These are phyloP conservation scores for Striga asiatica DNA, from an alignment of 257 asterid species.

Conservation along the genomic window DNA sequence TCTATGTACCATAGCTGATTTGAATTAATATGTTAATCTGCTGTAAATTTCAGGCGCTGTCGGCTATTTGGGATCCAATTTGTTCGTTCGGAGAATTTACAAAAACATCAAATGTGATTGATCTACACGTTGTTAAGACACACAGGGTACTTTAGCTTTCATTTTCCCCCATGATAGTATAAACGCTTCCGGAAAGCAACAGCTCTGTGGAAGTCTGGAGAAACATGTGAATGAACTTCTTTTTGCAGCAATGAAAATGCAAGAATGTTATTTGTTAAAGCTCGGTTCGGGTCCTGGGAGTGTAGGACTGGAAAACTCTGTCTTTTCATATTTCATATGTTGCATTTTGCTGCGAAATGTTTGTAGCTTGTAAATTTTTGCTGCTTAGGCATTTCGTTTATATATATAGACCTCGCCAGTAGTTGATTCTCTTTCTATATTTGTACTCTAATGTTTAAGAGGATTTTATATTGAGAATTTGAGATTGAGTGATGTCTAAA, in stretches of 20 bases:
- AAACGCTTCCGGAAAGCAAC: background rate
- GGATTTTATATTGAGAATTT: background rate
- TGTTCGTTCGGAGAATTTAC: no score
- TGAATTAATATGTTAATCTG: no score
- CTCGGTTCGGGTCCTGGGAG: slow-evolving; percentile 5
- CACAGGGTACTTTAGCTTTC: slow-evolving; percentile 1
- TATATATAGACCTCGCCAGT: slow-evolving; percentile 2
- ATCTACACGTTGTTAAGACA: background rate
- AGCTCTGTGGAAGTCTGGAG: background rate
- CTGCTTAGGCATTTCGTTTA: slow-evolving; percentile 20
- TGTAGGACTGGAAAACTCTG: background rate
- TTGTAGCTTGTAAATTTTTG: slow-evolving; percentile 34
- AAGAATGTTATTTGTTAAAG: background rate
- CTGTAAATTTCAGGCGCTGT: no score
- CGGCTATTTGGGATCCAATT: no score
- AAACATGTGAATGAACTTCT: background rate
- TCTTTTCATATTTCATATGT: slow-evolving; percentile 4
- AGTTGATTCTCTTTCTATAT: slow-evolving; percentile 11
- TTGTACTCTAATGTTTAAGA: no score
- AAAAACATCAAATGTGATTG: slow-evolving; percentile 88
- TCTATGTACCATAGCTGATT: no score
- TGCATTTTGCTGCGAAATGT: slow-evolving; percentile 13
- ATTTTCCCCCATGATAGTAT: background rate
- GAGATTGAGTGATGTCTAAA: background rate
- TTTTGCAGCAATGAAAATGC: slow-evolving; percentile 10